Evolutionary conservation across 192 early-diverging fungal species (phyloP), one percentile per base, ranked within the genome.

Genomic region (Jimgerdemannia lactiflua): DNA sequence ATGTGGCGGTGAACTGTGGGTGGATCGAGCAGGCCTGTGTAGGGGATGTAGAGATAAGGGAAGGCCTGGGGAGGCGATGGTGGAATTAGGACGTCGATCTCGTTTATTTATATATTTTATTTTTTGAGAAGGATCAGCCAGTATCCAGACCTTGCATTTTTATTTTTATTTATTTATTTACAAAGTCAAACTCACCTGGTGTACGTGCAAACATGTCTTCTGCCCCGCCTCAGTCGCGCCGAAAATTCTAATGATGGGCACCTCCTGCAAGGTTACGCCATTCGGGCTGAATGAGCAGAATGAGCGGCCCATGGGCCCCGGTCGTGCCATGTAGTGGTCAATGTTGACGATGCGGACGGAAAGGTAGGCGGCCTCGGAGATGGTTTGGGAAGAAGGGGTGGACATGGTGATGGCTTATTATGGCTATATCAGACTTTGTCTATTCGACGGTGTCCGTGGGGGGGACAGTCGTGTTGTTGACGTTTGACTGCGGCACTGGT

Each of bases 11-110:
- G 83, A 0, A 86, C 82, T 74, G 75, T 66, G 3, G 72, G 65
- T 20, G 73, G 70, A 9, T 85, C 82, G 3, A 71, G 20, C 3
- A 82, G 70, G 3, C 90, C 88, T 14, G 83, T 71, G 72, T 94
- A 96, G 3, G 84, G 88, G 4, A 98, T 85, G 79, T 92, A 95
- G 63, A 98, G 86, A 75, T 98, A 96, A 1, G 94, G 96, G 76
- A 84, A 93, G 4, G 82, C 85, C 91, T 93, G 75, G 7, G 43
- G 4, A 43, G 29, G 29, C 29, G 29, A 29, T 70, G 11, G 4
- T 64, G 42, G 59, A 64, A 71, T 3, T n/a, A 44, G 71, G 54
- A 69, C 41, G 49, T 76, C 78, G 81, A 42, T 18, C 19, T 29
- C 6, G 19, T 17, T 54, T 41, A 67, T 39, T 49, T 54, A 39